Base-by-base conservation (phyloP, 441 rosid genomes). In the Isatis lusitanica region DNA sequence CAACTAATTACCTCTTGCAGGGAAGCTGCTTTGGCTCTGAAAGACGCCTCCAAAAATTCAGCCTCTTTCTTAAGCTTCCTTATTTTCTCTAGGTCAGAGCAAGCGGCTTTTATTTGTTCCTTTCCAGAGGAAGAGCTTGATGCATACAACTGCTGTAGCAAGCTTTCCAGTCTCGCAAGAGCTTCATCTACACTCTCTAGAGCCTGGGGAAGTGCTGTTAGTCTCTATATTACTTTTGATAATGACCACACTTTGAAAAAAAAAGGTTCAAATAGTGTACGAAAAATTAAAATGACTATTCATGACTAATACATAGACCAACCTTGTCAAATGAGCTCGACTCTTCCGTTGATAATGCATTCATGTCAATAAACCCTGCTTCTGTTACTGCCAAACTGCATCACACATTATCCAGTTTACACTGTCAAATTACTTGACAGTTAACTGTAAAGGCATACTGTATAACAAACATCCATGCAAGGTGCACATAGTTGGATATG, bases 11-110 rank as follows among this genome's bases (percentile, higher is more conserved):
- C 98, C 96, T 83, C 92, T 81, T 80, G 87, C 69, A 93, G 82
- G 69, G 85, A 91, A 79, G 88, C 98, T 67, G 97, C 93, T 86
- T 96, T 96, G 67, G 96, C 98, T 76, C 97, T 87, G 82, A 91
- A 91, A 80, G 98, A 96, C 60, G 90, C 99, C 84, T 96, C 97
- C 56, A 96, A 87, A 87, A 96, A 96, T 71, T 90, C 98, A 70
- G 99, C 97, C 85, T 96, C 99, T 83, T 96, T 93, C 87, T 93
- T 96, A 16, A 96, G 97, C 86, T 90, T 96, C 83, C 99, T 86
- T 74, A 96, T 91, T 73, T 85, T 93, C 84, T 96, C 97, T 73
- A 96, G 97, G 87, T 96, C 98, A 78, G 96, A 90, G 82, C 98
- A 93, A 73, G 99, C 99, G 63, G 97, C 99, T 83, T 93, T 82